Conservation (phyloP, 176 grass and related monocot species). For the Carex kokanica region DNA sequence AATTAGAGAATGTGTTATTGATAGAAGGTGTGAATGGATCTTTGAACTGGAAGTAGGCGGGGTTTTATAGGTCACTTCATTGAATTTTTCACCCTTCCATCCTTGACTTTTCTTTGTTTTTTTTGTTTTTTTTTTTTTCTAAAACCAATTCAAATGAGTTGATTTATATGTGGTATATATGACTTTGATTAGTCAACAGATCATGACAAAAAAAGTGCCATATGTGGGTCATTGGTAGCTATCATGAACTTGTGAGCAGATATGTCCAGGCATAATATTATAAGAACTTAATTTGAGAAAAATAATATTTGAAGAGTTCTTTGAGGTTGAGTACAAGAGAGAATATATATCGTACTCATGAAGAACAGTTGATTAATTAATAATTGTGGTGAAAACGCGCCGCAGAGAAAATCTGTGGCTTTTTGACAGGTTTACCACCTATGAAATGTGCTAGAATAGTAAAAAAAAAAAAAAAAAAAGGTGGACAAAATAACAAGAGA, state of each 20-base stretch:
- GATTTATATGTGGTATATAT: neutral
- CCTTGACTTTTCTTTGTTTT: neutral
- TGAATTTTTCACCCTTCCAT: neutral
- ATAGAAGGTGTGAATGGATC: neutral
- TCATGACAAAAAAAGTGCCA: neutral
- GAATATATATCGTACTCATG: too few relatives aligned
- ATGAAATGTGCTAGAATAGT: neutral
- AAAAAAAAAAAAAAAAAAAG: neutral
- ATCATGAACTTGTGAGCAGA: too few relatives aligned
- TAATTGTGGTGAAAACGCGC: neutral
- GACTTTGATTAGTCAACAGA: neutral
- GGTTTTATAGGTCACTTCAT: constrained; percentile 1
- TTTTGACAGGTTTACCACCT: neutral
- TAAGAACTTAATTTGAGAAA: too few relatives aligned
- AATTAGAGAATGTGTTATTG: neutral
- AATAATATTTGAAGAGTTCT: neutral
- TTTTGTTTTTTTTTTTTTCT: too few relatives aligned
- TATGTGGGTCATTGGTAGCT: too few relatives aligned
- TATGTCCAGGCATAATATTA: too few relatives aligned
- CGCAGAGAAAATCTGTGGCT: neutral
- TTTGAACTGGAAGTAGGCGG: neutral
- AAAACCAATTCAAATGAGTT: neutral
- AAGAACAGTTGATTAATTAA: neutral
- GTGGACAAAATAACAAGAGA: too few relatives aligned
- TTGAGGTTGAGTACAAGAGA: neutral